These are phyloP conservation scores for Talaromyces sp. DNA, from an alignment of 2,329 filamentous ascomycete genomes.

Conservation along the genomic window DNA sequence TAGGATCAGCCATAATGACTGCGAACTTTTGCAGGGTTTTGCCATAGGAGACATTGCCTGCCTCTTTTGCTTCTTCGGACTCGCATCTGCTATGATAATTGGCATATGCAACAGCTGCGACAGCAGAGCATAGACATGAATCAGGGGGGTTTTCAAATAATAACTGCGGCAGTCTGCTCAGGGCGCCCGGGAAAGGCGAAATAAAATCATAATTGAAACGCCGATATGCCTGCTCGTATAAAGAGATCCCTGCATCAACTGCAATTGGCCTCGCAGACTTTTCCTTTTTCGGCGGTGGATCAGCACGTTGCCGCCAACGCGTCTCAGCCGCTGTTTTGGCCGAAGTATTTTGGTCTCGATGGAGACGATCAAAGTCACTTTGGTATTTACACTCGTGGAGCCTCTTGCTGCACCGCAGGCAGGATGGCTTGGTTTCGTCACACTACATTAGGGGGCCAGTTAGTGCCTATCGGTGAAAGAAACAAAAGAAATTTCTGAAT, in stretches of 20 bases:
- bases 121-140: slow-evolving; percentile 11
- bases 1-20: slow-evolving; percentile 4
- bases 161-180: slow-evolving; percentile 5
- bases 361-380: slow-evolving; percentile 9
- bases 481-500: background rate
- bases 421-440: slow-evolving; percentile 6
- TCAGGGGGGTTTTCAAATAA: background rate
- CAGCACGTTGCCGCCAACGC: slow-evolving; percentile 17
- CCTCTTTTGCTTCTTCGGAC: slow-evolving; percentile 10
- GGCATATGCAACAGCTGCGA: slow-evolving; percentile 13
- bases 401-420: slow-evolving; percentile 9
- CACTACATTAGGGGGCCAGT: slow-evolving; percentile 9
- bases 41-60: slow-evolving; percentile 11
- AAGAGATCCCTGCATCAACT: background rate
- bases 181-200: slow-evolving; percentile 2
- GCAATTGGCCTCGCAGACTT: background rate
- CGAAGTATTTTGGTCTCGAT: slow-evolving; percentile 12
- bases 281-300: background rate
- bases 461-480: background rate
- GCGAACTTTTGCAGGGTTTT: slow-evolving; percentile 11
- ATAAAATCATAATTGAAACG: slow-evolving; percentile 18
- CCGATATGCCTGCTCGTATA: slow-evolving; percentile 12
- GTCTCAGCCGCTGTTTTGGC: slow-evolving; percentile 7
- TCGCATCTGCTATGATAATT: slow-evolving; percentile 12
- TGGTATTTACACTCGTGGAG: slow-evolving; percentile 10